phyloP scores from a whole-genome alignment of 2,329 filamentous ascomycete species.

The Paecilomyces niveus region DNA sequence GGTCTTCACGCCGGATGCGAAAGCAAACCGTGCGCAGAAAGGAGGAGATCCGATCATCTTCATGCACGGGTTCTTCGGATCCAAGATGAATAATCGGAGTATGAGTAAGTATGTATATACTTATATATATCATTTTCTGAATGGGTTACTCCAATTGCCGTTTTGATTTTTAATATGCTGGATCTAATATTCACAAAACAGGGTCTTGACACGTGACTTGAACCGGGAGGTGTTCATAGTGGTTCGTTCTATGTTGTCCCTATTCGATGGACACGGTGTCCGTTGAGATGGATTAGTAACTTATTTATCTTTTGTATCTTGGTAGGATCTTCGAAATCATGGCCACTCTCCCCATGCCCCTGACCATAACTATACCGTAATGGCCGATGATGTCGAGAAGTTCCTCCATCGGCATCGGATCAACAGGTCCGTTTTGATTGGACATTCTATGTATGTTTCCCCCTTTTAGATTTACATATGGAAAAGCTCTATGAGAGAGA shows the following conservation, averaged over 20 bases:
- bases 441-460: conserved; percentile 74
- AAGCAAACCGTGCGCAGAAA: conserved; percentile 14
- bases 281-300: background rate
- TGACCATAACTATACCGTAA: conserved; percentile 70
- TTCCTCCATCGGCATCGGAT: conserved; percentile 70
- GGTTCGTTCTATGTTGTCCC: conserved; percentile 42
- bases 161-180: background rate
- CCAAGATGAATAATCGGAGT: conserved; percentile 87
- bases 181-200: conserved; percentile 26
- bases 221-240: conserved; percentile 74
- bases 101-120: conserved; percentile 74
- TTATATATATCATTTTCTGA: background rate
- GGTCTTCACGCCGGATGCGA: conserved; percentile 28
- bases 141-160: background rate
- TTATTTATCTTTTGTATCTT: background rate
- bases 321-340: conserved; percentile 82
- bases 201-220: conserved; percentile 73
- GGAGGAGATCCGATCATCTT: conserved; percentile 64
- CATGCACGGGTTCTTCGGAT: conserved; percentile 89
- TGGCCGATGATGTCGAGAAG: conserved; percentile 73
- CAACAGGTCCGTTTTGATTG: conserved; percentile 69
- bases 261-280: background rate
- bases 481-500: background rate
- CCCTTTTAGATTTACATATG: background rate
- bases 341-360: conserved; percentile 75